A percentile compares a stretch with the other conserved stretches of the same genome.
Evolutionary conservation across 2,329 filamentous ascomycete genomes (phyloP).

Genomic region (Colletotrichum sp.): DNA sequence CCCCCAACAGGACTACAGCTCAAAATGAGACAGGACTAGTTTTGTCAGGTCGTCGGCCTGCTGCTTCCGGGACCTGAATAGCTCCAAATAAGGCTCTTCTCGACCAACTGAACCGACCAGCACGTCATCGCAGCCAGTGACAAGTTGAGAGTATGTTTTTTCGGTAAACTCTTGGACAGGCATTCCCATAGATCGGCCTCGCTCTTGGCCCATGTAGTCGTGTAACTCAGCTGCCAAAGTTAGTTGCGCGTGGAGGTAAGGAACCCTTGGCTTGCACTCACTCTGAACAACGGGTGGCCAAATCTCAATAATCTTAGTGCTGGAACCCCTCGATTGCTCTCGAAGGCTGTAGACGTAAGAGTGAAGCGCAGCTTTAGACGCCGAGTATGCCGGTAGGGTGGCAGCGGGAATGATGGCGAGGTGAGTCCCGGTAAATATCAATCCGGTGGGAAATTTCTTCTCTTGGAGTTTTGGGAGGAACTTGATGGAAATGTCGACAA

Average conservation of each 20-base stretch:
- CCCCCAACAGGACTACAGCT: not conserved
- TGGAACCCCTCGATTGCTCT: slow-evolving; percentile 32
- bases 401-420: slow-evolving; percentile 37
- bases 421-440: slow-evolving; percentile 24
- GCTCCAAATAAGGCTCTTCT: not conserved
- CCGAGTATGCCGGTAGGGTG: slow-evolving; percentile 43
- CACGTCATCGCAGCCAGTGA: slow-evolving; percentile 35
- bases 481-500: slow-evolving; percentile 29
- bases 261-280: slow-evolving; percentile 22
- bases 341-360: slow-evolving; percentile 44
- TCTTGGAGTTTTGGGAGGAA: slow-evolving; percentile 31
- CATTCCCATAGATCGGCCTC: slow-evolving; percentile 20
- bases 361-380: slow-evolving; percentile 48
- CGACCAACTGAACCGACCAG: slow-evolving; percentile 11
- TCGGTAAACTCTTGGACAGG: slow-evolving; percentile 37
- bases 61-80: not conserved
- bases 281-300: slow-evolving; percentile 35
- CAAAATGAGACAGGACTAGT: not conserved
- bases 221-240: slow-evolving; percentile 24
- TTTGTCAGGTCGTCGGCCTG: not conserved
- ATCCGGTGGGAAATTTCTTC: slow-evolving; percentile 5
- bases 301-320: slow-evolving; percentile 39
- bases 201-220: slow-evolving; percentile 24
- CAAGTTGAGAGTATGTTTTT: slow-evolving; percentile 36
- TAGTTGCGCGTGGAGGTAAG: slow-evolving; percentile 24